Evolutionary conservation across 805 yeast genomes (phyloP).

Genomic region (Wickerhamiella spandovensis): DNA sequence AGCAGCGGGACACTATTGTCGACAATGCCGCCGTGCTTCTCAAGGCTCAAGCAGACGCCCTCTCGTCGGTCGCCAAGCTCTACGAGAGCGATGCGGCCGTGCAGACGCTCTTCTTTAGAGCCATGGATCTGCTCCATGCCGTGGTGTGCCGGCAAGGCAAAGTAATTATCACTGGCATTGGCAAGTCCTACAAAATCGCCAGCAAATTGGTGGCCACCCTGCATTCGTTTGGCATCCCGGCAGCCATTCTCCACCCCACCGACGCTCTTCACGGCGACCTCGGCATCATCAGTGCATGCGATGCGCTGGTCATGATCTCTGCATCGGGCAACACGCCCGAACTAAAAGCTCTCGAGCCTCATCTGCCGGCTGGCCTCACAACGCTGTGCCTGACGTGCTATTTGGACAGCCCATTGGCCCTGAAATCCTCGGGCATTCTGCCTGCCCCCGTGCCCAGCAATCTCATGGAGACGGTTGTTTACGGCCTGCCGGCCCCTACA

Average conservation of each 20-base stretch:
- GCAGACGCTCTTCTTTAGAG: conserved; percentile 20
- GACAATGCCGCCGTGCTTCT: conserved; percentile 26
- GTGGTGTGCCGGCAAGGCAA: conserved; percentile 42
- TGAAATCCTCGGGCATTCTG: conserved; percentile 39
- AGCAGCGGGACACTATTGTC: conserved; percentile 16
- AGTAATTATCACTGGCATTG: conserved; percentile 68
- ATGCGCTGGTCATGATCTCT: conserved; percentile 53
- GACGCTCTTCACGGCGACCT: conserved; percentile 88
- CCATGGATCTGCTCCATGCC: conserved; percentile 26
- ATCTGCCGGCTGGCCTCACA: conserved; percentile 40
- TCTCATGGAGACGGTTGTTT: conserved; percentile 46
- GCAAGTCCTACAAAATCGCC: conserved; percentile 72
- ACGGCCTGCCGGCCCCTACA: conserved; percentile 82
- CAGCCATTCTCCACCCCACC: conserved; percentile 61
- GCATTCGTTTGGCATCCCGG: conserved; percentile 60
- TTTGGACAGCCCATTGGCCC: conserved; percentile 41
- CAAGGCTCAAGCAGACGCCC: conserved; percentile 26
- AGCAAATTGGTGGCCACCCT: conserved; percentile 68
- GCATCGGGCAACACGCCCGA: conserved; percentile 82
- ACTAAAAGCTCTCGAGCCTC: conserved; percentile 41
- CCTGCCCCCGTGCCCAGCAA: conserved; percentile 48
- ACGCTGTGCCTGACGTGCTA: conserved; percentile 52
- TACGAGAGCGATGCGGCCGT: conserved; percentile 14
- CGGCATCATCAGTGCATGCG: conserved; percentile 47
- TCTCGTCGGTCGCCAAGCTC: conserved; percentile 20